These are phyloP conservation scores for Trichoderma afroharzianum DNA, from an alignment of 2,329 filamentous ascomycete genomes.

Conservation along the genomic window DNA sequence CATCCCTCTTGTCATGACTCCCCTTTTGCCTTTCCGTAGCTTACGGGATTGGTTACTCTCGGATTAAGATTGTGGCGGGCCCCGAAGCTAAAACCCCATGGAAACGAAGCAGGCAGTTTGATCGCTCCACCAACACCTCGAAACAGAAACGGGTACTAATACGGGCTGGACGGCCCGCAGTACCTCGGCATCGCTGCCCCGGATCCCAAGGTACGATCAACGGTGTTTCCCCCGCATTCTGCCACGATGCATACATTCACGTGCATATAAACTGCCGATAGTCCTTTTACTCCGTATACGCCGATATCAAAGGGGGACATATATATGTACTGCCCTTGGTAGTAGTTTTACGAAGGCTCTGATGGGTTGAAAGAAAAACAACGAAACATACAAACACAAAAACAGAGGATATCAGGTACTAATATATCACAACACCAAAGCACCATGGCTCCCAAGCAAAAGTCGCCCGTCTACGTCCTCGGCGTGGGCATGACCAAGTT, in stretches of 20 bases:
- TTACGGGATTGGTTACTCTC: neutral
- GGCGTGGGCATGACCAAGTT: conserved; percentile 99
- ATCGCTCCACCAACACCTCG: neutral
- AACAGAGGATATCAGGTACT: too few species aligned
- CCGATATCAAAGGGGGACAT: neutral
- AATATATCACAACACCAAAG: neutral
- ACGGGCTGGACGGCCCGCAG: neutral
- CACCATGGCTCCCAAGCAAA: conserved; percentile 48
- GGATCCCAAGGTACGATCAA: neutral
- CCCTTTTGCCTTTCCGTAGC: neutral
- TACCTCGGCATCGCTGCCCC: conserved; percentile 6
- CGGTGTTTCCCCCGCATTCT: conserved; percentile 3
- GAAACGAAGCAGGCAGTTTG: neutral
- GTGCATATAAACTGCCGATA: neutral
- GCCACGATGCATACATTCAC: neutral
- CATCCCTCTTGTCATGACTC: neutral
- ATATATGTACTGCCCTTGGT: neutral
- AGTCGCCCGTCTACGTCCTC: conserved; percentile 72
- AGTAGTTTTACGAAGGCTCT: neutral
- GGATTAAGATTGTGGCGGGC: neutral
- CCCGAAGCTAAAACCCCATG: neutral
- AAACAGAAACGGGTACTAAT: neutral
- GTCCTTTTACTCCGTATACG: neutral
- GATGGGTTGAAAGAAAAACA: neutral
- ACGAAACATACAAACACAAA: neutral